Evolutionary conservation across 2,329 filamentous ascomycete genomes (phyloP), one percentile per base, ranked within the genome.

Genomic region (Colletotrichum limetticola): DNA sequence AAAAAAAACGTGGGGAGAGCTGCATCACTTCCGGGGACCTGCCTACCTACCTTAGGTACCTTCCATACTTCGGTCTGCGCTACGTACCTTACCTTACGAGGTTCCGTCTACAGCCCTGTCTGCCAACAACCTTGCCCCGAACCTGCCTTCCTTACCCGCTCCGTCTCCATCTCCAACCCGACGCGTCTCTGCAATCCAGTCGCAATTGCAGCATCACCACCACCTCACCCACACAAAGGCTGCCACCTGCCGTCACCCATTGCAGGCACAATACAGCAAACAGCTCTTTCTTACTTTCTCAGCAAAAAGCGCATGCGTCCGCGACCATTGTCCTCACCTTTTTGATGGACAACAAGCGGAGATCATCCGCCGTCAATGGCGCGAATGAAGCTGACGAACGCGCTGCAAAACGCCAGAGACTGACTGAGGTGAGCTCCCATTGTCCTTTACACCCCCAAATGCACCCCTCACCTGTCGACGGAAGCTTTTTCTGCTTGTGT

Each of bases 301-400:
- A 26, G 22, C 9, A 26, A n/a, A 56, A 4, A 61, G 72, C 64
- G 62, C 74, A 74, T 56, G 61, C 53, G 24, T 49, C 35, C 55
- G 74, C 71, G 68, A 71, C 61, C 52, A 55, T 24, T 26, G 42
- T 32, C 35, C 58, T 57, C 26, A 5, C 14, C 26, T 72, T 70
- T 72, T 66, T 37, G 28, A 90, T 90, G 88, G 88, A 90, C 76
- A 84, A 83, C 79, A 90, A 90, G 82, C 86, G 88, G 76, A 90
- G 90, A 78, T 86, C 87, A 49, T 81, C 80, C 74, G 79, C 81
- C 76, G 79, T 80, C 63, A 86, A 86, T 78, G 85, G 85, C 74
- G 80, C 81, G 63, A 82, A 82, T 59, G 87, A 90, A 71, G 81
- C 82, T 70, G 85, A 87, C 66, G 88, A 90, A 77, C 87, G 88